Evolutionary conservation across 768 basidiomycete genomes (phyloP).

Genomic region (Cubamyces lactineus): DNA sequence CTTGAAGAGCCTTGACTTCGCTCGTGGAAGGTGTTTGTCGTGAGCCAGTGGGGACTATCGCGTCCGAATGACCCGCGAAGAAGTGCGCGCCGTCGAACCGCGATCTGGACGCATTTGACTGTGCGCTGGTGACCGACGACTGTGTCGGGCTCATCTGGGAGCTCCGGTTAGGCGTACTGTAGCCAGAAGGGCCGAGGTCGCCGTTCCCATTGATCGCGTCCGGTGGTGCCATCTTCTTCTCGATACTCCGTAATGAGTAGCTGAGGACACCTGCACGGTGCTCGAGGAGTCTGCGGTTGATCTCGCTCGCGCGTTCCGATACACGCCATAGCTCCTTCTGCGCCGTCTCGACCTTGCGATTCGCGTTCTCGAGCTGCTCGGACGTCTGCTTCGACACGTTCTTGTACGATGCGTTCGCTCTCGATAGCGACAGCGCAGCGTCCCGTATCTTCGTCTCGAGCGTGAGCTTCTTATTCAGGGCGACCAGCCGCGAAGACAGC

Average conservation of each 20-base stretch:
- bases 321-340: conserved; percentile 75
- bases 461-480: conserved; percentile 72
- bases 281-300: conserved; percentile 68
- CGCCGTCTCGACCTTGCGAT: conserved; percentile 66
- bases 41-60: conserved; percentile 54
- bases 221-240: conserved; percentile 49
- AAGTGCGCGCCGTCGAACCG: conserved; percentile 85
- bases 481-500: conserved; percentile 64
- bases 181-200: conserved; percentile 50
- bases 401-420: conserved; percentile 62
- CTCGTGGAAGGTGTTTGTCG: conserved; percentile 47
- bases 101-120: conserved; percentile 48
- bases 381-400: conserved; percentile 64
- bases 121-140: conserved; percentile 47
- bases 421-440: conserved; percentile 75
- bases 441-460: conserved; percentile 90
- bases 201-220: conserved; percentile 31
- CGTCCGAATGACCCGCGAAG: conserved; percentile 79
- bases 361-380: conserved; percentile 76
- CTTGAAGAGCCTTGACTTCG: conserved; percentile 60
- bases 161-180: conserved; percentile 54
- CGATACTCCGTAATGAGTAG: conserved; percentile 66
- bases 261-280: conserved; percentile 85
- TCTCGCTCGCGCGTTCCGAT: conserved; percentile 64
- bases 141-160: conserved; percentile 53